A percentile compares a stretch with the other conserved stretches of the same genome.
These are phyloP conservation scores for Exutisphaerella laricina DNA, from an alignment of 2,329 filamentous ascomycete species.

Conservation along the genomic window DNA sequence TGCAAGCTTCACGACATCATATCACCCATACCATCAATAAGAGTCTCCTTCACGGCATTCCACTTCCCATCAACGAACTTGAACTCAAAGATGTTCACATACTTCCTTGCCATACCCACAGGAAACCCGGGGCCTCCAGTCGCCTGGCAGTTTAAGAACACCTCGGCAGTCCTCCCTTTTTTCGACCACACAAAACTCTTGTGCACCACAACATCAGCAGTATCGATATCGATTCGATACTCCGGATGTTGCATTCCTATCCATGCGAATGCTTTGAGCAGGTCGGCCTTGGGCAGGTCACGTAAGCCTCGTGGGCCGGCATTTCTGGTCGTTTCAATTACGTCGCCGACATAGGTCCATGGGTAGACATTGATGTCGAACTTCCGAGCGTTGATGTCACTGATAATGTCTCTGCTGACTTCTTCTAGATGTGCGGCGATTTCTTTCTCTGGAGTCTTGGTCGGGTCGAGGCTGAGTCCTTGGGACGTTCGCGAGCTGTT, in stretches of 20 bases:
- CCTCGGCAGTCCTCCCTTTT: conserved; percentile 1
- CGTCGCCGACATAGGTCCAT: neutral
- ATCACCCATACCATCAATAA: conserved; percentile 2
- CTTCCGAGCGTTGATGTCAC: conserved; percentile 2
- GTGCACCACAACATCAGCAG: neutral
- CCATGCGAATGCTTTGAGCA: neutral
- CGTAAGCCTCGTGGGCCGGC: neutral
- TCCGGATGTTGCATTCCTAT: neutral
- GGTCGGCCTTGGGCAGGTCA: neutral
- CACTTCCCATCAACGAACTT: conserved; percentile 1
- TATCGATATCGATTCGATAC: neutral
- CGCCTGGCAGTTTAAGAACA: conserved; percentile 1
- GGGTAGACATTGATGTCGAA: neutral
- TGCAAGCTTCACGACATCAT: neutral
- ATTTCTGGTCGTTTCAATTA: neutral
- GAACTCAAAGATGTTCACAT: conserved; percentile 5
- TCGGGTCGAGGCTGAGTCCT: neutral
- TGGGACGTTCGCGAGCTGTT: too few relatives aligned
- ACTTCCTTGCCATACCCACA: neutral
- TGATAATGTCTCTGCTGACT: neutral
- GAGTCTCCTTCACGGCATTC: conserved; percentile 3
- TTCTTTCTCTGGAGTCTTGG: neutral
- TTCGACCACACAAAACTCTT: conserved; percentile 3
- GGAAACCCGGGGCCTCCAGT: conserved; percentile 6
- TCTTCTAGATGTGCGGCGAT: neutral